phyloP scores from a whole-genome alignment of 305 asterid species.

The Euphrasia arctica region DNA sequence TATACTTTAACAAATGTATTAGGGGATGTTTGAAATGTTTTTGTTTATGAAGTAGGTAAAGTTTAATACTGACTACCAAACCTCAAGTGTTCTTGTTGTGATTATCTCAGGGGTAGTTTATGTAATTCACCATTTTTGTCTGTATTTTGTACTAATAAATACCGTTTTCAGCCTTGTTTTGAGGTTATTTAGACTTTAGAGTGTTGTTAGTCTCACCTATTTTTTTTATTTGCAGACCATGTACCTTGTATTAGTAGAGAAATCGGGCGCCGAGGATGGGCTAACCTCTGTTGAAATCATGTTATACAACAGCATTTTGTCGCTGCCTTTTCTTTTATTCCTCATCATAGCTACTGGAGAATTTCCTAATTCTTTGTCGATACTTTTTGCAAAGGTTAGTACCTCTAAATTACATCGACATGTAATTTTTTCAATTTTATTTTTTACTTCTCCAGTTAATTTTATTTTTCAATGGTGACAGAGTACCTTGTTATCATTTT shows the following conservation, averaged over 20 bases:
- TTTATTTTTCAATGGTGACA: conserved; percentile 36
- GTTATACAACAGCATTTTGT: conserved; percentile 82
- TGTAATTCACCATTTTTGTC: background rate
- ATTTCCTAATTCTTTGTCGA: conserved; percentile 68
- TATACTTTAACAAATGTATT: background rate
- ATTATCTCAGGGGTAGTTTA: background rate
- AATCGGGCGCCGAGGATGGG: conserved; percentile 96
- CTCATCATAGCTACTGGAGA: conserved; percentile 89
- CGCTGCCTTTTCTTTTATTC: conserved; percentile 79
- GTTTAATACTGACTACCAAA: background rate
- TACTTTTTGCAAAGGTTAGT: conserved; percentile 70
- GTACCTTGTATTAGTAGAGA: conserved; percentile 96
- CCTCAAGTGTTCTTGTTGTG: background rate
- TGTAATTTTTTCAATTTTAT: too few relatives aligned
- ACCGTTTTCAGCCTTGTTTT: background rate
- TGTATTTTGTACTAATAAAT: background rate
- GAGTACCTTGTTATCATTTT: conserved; percentile 62
- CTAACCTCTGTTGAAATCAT: conserved; percentile 89
- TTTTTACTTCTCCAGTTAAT: background rate
- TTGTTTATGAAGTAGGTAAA: background rate
- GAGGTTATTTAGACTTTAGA: background rate
- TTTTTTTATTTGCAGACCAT: conserved; percentile 60
- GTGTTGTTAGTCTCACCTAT: conserved; percentile 13
- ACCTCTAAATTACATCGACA: conserved; percentile 19
- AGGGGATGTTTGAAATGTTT: background rate